These are phyloP conservation scores for Sonneratia alba DNA, from an alignment of 345 rosid genomes.

Conservation along the genomic window DNA sequence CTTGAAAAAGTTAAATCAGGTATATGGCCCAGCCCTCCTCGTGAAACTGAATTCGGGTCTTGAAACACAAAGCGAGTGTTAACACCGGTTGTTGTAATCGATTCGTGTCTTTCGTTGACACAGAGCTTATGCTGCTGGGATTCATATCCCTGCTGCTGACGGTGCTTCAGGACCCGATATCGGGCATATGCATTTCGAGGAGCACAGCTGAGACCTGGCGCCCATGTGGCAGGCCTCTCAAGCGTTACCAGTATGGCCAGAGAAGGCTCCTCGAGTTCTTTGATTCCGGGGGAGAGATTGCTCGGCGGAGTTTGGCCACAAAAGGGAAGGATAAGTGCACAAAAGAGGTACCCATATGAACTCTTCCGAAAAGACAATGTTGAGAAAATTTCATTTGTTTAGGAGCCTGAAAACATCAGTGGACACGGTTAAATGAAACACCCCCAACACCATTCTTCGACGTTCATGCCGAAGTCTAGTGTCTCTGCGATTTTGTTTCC, in stretches of 20 bases:
- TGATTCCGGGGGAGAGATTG: conserved; percentile 14
- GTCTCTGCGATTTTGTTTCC: no score
- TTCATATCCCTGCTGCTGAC: conserved; percentile 74
- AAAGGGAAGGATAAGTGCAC: conserved; percentile 38
- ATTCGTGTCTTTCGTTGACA: neutral
- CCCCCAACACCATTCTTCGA: neutral
- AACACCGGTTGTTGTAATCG: neutral
- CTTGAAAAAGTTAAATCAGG: conserved; percentile 83
- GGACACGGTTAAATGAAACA: neutral
- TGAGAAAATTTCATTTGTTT: no score
- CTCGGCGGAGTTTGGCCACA: conserved; percentile 44
- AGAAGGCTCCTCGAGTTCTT: conserved; percentile 32
- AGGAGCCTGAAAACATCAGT: no score
- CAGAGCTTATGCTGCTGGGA: conserved; percentile 87
- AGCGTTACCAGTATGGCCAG: conserved; percentile 9
- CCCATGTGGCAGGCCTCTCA: conserved; percentile 29
- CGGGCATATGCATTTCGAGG: conserved; percentile 49
- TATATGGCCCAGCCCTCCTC: conserved; percentile 6
- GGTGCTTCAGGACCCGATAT: conserved; percentile 34
- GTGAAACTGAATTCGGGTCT: neutral
- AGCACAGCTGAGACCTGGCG: conserved; percentile 45
- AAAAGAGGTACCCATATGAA: conserved; percentile 17
- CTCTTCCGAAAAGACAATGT: neutral
- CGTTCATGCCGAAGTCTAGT: neutral
- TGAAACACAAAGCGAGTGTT: neutral